Conservation (phyloP, 2,329 filamentous ascomycete genomes). For the Penicillium olsonii region DNA sequence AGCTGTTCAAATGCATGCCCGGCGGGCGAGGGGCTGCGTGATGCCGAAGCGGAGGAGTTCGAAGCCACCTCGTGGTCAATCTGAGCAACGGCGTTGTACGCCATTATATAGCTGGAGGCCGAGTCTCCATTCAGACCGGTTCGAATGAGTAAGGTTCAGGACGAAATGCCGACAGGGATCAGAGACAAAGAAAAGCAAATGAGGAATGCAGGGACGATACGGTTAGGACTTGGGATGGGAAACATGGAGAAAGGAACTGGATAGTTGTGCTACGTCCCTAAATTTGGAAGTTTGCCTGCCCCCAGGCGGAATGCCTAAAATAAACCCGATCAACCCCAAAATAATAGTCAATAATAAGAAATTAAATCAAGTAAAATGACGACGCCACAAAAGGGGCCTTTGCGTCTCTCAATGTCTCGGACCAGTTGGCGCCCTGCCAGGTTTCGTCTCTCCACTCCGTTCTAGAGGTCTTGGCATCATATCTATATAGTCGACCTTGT, state of each 20-base stretch:
- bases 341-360: conserved; percentile 5
- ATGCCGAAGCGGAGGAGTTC: conserved; percentile 37
- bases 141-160: conserved; percentile 5
- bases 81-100: conserved; percentile 47
- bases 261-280: not conserved
- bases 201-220: not conserved
- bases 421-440: not conserved
- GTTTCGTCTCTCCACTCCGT: conserved; percentile 6
- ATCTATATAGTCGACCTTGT: not conserved
- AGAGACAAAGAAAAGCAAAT: conserved; percentile 1
- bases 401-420: conserved; percentile 5
- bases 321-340: not conserved
- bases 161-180: conserved; percentile 2
- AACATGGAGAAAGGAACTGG: not conserved
- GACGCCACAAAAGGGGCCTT: not conserved
- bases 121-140: conserved; percentile 18
- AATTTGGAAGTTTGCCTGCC: conserved; percentile 8
- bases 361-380: not conserved
- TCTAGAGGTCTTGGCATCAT: conserved; percentile 11
- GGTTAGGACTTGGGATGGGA: not conserved
- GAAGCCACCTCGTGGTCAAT: conserved; percentile 42
- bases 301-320: conserved; percentile 3
- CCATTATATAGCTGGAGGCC: conserved; percentile 33
- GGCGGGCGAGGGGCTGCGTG: conserved; percentile 33
- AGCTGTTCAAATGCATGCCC: conserved; percentile 31